Conservation (phyloP, 441 rosid species). For the Biscutella auriculata region DNA sequence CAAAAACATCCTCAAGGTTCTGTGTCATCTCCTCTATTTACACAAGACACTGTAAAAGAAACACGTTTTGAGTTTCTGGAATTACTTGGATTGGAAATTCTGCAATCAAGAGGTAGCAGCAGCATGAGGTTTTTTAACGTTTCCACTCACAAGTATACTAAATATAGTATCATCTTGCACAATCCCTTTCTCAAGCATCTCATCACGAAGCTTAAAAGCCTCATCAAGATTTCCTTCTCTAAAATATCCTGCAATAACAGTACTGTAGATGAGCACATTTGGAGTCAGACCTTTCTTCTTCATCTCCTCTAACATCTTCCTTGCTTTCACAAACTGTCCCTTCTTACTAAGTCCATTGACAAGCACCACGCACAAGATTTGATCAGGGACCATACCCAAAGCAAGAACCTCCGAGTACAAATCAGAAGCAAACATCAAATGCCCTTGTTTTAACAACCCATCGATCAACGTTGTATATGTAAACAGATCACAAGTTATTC, state of each 20-base stretch:
- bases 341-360: conserved; percentile 43
- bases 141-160: conserved; percentile 47
- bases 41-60: too few species aligned
- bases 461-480: conserved; percentile 55
- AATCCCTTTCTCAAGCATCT: conserved; percentile 69
- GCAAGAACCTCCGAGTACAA: conserved; percentile 58
- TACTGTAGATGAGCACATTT: conserved; percentile 37
- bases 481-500: conserved; percentile 35
- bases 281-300: conserved; percentile 29
- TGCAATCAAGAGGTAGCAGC: too few species aligned
- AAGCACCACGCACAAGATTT: conserved; percentile 43
- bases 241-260: conserved; percentile 47
- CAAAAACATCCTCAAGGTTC: too few species aligned
- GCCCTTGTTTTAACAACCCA: conserved; percentile 52
- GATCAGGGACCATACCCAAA: conserved; percentile 53
- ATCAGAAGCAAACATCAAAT: conserved; percentile 47
- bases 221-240: conserved; percentile 53
- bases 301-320: conserved; percentile 48
- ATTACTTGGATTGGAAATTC: too few species aligned
- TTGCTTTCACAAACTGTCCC: conserved; percentile 51
- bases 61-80: too few species aligned
- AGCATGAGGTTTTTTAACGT: conserved; percentile 8
- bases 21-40: too few species aligned
- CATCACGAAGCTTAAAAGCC: conserved; percentile 55
- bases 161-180: conserved; percentile 41